phyloP scores from a whole-genome alignment of 495 filamentous ascomycete genomes.

The Daldinia caldariorum region DNA sequence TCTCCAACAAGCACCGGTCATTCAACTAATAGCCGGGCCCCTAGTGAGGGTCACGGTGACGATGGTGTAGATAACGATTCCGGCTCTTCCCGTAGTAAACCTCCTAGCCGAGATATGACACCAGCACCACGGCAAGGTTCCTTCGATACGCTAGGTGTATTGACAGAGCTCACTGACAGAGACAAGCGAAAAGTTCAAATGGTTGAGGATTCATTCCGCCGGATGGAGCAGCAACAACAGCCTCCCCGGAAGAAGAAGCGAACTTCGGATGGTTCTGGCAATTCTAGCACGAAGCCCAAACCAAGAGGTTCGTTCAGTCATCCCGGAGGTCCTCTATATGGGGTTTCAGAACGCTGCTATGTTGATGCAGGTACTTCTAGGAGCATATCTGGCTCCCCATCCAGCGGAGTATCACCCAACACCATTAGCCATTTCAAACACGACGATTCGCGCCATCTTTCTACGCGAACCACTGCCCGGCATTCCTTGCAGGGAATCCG shows the following conservation, averaged over 20 bases:
- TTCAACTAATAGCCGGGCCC: slow-evolving; percentile 79
- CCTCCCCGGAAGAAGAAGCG: slow-evolving; percentile 69
- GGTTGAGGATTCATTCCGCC: slow-evolving; percentile 77
- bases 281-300: slow-evolving; percentile 47
- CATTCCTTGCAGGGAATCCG: slow-evolving; percentile 47
- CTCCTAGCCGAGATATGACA: slow-evolving; percentile 83
- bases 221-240: slow-evolving; percentile 70
- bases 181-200: slow-evolving; percentile 89
- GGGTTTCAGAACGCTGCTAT: slow-evolving; percentile 53
- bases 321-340: slow-evolving; percentile 48
- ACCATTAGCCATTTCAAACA: slow-evolving; percentile 33
- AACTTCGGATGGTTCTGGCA: slow-evolving; percentile 64
- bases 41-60: slow-evolving; percentile 73
- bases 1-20: slow-evolving; percentile 76
- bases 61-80: slow-evolving; percentile 70
- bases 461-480: slow-evolving; percentile 43
- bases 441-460: slow-evolving; percentile 26
- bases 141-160: slow-evolving; percentile 59
- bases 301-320: slow-evolving; percentile 51
- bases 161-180: slow-evolving; percentile 78
- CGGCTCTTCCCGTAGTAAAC: slow-evolving; percentile 76
- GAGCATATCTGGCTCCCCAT: slow-evolving; percentile 60
- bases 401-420: slow-evolving; percentile 53
- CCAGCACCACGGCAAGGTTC: slow-evolving; percentile 66
- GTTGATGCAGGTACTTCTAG: slow-evolving; percentile 60